Evolutionary conservation across 768 basidiomycete species (phyloP).

Genomic region (Gelatoporia subvermispora): DNA sequence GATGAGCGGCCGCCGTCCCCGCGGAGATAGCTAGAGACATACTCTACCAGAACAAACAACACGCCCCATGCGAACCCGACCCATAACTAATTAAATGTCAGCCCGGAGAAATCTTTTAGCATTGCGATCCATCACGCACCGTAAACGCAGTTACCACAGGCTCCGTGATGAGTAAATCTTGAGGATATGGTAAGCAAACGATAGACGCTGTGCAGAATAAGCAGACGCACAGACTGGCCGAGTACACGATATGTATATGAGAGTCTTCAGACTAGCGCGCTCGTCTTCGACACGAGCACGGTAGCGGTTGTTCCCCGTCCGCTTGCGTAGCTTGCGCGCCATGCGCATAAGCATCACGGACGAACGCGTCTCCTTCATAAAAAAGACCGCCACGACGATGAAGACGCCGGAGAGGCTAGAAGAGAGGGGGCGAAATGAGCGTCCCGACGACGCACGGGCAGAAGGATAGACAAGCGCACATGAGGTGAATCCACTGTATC

Average conservation of each 20-base stretch:
- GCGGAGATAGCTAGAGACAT: slow-evolving; percentile 2
- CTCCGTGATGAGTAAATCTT: slow-evolving; percentile 67
- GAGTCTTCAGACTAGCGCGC: slow-evolving; percentile 42
- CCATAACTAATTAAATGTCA: slow-evolving; percentile 61
- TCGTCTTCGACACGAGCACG: slow-evolving; percentile 63
- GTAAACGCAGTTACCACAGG: slow-evolving; percentile 71
- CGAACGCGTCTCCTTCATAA: slow-evolving; percentile 71
- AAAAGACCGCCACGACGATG: slow-evolving; percentile 42
- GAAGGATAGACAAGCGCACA: slow-evolving; percentile 31
- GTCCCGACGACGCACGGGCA: too few relatives aligned
- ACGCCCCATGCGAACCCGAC: slow-evolving; percentile 75
- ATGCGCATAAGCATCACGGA: slow-evolving; percentile 64
- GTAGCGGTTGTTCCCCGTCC: slow-evolving; percentile 60
- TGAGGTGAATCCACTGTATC: slow-evolving; percentile 80
- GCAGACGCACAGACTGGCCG: slow-evolving; percentile 60
- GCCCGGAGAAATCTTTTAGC: too few relatives aligned
- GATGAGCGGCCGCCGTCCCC: not conserved
- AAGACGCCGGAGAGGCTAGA: slow-evolving; percentile 49
- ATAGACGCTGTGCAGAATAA: not conserved
- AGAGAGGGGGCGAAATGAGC: slow-evolving; percentile 3
- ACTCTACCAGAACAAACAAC: slow-evolving; percentile 64
- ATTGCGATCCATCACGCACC: slow-evolving; percentile 28
- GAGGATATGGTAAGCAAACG: not conserved
- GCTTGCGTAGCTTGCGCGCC: slow-evolving; percentile 59
- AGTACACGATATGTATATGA: slow-evolving; percentile 68